Percentiles rank a stretch among this genome's conserved stretches.
These are phyloP conservation scores for Silene vulgaris DNA, from an alignment of 179 eudicot genomes.

Conservation along the genomic window DNA sequence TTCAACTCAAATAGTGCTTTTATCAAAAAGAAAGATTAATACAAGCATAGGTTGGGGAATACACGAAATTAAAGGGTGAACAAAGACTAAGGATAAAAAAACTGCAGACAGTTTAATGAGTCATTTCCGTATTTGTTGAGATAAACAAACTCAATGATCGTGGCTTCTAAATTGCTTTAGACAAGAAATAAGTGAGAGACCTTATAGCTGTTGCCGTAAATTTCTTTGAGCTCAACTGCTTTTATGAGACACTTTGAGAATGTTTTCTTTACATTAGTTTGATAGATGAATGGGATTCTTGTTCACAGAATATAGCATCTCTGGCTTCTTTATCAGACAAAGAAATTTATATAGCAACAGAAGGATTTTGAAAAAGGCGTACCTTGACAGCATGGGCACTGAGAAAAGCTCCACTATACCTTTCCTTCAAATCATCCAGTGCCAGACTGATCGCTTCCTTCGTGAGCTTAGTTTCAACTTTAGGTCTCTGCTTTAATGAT, in stretches of 20 bases:
- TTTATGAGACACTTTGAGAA: no score
- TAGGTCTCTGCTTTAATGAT: constrained; percentile 29
- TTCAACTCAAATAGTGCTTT: neutral
- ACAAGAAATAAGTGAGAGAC: neutral
- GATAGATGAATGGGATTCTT: neutral
- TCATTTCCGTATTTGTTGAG: no score
- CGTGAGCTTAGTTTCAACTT: constrained; percentile 39
- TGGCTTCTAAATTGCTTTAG: neutral
- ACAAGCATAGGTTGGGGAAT: neutral
- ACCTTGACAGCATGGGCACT: constrained; percentile 86
- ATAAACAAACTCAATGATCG: no score
- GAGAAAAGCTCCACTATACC: constrained; percentile 57
- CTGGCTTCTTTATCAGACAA: neutral
- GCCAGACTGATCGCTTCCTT: constrained; percentile 69
- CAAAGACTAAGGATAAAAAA: neutral
- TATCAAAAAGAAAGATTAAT: neutral
- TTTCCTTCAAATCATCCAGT: constrained; percentile 74
- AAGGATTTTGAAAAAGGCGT: constrained; percentile 6
- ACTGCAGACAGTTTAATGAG: no score
- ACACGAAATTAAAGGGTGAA: neutral
- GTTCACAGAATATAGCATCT: neutral
- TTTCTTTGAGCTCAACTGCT: neutral
- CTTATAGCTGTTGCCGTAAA: neutral
- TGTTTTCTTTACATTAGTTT: neutral
- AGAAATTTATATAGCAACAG: neutral